Conservation (phyloP, 2,329 filamentous ascomycete species). For the Fusarium graminum region DNA sequence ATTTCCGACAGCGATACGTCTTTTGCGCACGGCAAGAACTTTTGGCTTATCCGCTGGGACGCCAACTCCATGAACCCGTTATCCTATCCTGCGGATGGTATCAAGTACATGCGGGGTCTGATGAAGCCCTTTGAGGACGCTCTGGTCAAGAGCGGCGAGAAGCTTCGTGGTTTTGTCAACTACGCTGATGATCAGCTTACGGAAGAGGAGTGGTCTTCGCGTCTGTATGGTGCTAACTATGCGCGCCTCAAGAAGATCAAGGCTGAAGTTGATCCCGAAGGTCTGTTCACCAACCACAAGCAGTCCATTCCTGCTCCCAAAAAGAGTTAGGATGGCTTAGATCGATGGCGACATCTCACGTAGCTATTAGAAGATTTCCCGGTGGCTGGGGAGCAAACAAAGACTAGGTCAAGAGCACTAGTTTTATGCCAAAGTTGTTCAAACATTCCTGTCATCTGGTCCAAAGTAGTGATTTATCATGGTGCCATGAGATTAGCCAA, state of each 20-base stretch:
- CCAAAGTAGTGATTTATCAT: too few relatives aligned
- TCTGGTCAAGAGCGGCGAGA: conserved; percentile 31
- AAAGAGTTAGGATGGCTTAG: neutral
- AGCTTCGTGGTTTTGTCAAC: conserved; percentile 47
- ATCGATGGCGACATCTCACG: too few relatives aligned
- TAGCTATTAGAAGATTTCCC: neutral
- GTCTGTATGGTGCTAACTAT: conserved; percentile 43
- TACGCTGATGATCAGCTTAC: conserved; percentile 46
- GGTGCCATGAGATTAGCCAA: too few relatives aligned
- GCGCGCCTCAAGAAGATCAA: conserved; percentile 42
- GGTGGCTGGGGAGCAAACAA: too few relatives aligned
- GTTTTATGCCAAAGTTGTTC: too few relatives aligned
- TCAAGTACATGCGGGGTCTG: conserved; percentile 37
- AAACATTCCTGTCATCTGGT: too few relatives aligned
- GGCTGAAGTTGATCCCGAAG: conserved; percentile 38
- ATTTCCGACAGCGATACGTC: conserved; percentile 40
- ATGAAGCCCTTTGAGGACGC: conserved; percentile 45
- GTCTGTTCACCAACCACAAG: conserved; percentile 39
- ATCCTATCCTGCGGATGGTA: conserved; percentile 40
- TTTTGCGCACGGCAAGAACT: conserved; percentile 44
- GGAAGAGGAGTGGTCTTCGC: conserved; percentile 44
- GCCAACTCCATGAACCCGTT: conserved; percentile 23
- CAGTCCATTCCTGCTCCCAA: conserved; percentile 41
- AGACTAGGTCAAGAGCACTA: too few relatives aligned
- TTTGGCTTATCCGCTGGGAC: conserved; percentile 46